Evolutionary conservation across 164 flowering plant species (phyloP).

Genomic region (Dillenia turbinata): DNA sequence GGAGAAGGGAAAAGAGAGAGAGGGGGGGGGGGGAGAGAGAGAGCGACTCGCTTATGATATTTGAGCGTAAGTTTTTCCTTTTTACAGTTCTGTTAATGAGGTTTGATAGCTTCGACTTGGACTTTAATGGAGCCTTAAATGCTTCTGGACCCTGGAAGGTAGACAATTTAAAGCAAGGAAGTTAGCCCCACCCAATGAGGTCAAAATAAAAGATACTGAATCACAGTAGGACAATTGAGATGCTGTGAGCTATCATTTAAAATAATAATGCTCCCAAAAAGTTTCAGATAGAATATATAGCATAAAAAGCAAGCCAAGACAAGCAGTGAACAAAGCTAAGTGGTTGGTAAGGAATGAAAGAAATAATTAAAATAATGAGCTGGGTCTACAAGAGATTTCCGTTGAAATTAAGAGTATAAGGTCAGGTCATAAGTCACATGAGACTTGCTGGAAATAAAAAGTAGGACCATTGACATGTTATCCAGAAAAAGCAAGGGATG

Average conservation of each 20-base stretch:
- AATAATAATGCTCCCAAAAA: background rate
- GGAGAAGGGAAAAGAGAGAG: no score
- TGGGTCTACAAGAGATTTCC: background rate
- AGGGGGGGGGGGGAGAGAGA: no score
- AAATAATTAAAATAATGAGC: background rate
- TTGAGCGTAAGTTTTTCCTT: background rate
- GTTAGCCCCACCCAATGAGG: background rate
- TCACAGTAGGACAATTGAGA: background rate
- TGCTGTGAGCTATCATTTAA: background rate
- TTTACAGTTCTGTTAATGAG: background rate
- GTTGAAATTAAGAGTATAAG: background rate
- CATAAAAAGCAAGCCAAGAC: background rate
- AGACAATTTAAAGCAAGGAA: background rate
- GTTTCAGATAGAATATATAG: conserved; percentile 3
- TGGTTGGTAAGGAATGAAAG: background rate
- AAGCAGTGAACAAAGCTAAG: background rate
- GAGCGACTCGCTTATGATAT: no score
- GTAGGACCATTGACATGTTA: conserved; percentile 24
- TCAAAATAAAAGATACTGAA: background rate
- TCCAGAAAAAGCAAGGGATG: conserved; percentile 21
- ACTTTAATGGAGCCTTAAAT: background rate
- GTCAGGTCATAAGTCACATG: conserved; percentile 2
- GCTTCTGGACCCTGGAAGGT: conserved; percentile 7
- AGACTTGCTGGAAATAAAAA: conserved; percentile 7
- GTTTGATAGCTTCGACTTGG: background rate